Evolutionary conservation across 345 rosid species (phyloP), one percentile per base, ranked within the genome.

Genomic region (Excoecaria agallocha): DNA sequence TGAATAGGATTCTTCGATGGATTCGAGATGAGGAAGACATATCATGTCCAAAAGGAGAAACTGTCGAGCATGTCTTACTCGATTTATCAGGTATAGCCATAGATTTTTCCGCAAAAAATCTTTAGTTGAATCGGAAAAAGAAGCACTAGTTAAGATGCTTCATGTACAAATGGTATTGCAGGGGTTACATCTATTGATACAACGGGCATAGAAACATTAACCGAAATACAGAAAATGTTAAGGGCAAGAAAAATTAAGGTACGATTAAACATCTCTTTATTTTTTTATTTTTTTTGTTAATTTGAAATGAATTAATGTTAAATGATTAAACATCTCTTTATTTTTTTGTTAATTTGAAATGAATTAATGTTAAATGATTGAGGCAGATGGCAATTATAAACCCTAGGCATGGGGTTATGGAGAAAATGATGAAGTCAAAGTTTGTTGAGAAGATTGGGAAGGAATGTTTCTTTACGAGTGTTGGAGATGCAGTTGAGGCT

Each of bases 181-280:
- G 97, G 92, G 30, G 98, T 89, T 71, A 76, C 93, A 37, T 66
- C 93, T 17, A 78, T 94, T 35, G 98, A 94, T 75, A 80, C 80
- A 76, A 90, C 97, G 5, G 98, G 97, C 10, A 83, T 94, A 56
- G 92, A 85, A 61, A 80, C 92, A 2, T 81, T 94, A 25, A 66
- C 68, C 2, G 97, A 94, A 79, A 75, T 87, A n/a, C 77, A 75
- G 9, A 88, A 89, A 75, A 87, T 84, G 45, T 20, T 92, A 73
- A 74, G 25, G 25, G 74, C 82, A 45, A 84, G 72, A 56, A 68
- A 52, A 11, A 85, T 87, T 8, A 89, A 85, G 88, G 98, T 93
- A 52, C 1, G 16, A 57, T 2, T 48, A 22, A 22, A 30, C 49
- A 3, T 7, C 3, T 4, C n/a, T 20, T 75, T 10, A 10, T 16